Conservation (phyloP, 345 rosid species). For the Dipteronia dyeriana region DNA sequence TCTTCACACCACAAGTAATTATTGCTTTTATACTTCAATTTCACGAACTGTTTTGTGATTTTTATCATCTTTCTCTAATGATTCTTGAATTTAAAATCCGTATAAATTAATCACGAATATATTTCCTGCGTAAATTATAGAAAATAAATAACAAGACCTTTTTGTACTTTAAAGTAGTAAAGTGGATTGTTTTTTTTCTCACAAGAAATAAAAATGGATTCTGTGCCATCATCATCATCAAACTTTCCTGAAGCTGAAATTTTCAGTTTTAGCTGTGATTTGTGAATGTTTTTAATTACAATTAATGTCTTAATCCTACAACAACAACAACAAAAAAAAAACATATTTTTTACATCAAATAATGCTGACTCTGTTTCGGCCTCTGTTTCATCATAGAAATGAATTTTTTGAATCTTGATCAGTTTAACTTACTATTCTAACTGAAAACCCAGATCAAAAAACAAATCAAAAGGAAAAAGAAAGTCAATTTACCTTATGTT, state of each 20-base stretch:
- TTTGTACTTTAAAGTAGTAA: background rate
- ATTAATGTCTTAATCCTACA: background rate
- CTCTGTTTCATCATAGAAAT: background rate
- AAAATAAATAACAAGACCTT: background rate
- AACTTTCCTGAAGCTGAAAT: too few relatives aligned
- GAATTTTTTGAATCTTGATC: background rate
- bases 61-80: background rate
- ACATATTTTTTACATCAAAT: background rate
- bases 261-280: background rate
- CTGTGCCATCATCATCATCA: background rate
- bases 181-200: background rate
- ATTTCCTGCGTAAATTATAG: background rate
- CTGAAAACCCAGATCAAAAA: background rate
- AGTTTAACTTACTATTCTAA: background rate
- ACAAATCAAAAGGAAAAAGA: background rate
- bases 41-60: too few relatives aligned
- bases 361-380: background rate
- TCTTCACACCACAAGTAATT: too few relatives aligned
- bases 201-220: background rate
- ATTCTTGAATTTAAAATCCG: background rate
- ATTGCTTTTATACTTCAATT: too few relatives aligned
- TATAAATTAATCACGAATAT: slow-evolving; percentile 2
- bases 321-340: too few relatives aligned
- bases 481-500: slow-evolving; percentile 54
- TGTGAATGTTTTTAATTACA: too few relatives aligned